Conservation (phyloP, 495 filamentous ascomycete species). For the Pseudoneurospora amorphoporcata region DNA sequence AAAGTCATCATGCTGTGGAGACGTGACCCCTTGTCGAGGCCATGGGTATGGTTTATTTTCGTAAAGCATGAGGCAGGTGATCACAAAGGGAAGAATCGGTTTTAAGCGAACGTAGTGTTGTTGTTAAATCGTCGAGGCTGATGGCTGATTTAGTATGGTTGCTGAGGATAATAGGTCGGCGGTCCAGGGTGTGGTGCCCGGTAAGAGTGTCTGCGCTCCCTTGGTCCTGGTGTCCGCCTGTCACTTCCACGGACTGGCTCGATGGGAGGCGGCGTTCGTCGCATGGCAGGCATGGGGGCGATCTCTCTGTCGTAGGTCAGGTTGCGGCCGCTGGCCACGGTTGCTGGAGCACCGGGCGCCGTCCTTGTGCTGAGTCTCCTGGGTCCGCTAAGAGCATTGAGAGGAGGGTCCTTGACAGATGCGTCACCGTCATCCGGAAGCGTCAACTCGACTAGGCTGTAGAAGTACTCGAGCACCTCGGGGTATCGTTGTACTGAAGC, state of each 20-base stretch:
- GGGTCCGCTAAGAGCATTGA: constrained; percentile 39
- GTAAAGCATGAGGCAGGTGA: neutral
- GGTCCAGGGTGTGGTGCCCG: constrained; percentile 20
- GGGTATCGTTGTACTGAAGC: constrained; percentile 58
- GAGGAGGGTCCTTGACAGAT: constrained; percentile 43
- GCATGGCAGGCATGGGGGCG: neutral
- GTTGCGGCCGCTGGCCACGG: constrained; percentile 25
- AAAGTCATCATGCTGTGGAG: neutral
- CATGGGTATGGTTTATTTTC: neutral
- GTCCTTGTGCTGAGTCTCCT: constrained; percentile 27
- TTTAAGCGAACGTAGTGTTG: neutral
- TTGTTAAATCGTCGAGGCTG: neutral
- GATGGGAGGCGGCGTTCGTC: constrained; percentile 23
- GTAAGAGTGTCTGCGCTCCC: constrained; percentile 14
- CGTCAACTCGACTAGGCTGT: constrained; percentile 49
- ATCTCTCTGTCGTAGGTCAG: constrained; percentile 20
- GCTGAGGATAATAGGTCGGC: constrained; percentile 12
- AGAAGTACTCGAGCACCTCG: constrained; percentile 65
- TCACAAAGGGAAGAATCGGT: neutral
- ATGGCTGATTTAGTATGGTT: constrained; percentile 1
- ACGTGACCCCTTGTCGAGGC: neutral
- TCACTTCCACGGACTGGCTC: constrained; percentile 18
- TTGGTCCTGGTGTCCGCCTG: constrained; percentile 23
- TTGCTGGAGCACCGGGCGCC: constrained; percentile 11
- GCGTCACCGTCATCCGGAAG: constrained; percentile 45